Conservation (phyloP, 2,329 filamentous ascomycete species). For the Colletotrichum tabaci region DNA sequence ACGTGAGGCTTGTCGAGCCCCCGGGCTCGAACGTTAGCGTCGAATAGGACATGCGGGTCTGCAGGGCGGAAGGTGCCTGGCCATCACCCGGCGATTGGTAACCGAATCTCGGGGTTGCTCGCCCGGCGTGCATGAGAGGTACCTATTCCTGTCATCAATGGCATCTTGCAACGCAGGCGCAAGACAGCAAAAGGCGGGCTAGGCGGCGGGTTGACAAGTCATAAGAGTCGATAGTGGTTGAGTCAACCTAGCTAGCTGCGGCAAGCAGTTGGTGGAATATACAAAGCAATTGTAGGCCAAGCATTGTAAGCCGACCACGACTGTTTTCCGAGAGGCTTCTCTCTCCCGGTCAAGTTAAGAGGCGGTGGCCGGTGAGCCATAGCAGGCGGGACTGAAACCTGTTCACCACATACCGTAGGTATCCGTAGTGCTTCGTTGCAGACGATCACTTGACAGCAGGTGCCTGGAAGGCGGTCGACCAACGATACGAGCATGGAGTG, state of each 20-base stretch:
- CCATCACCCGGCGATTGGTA: constrained; percentile 32
- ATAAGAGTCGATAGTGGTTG: no score
- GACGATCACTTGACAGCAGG: background rate
- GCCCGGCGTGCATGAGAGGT: constrained; percentile 35
- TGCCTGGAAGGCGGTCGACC: background rate
- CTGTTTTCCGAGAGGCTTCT: background rate
- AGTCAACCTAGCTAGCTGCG: background rate
- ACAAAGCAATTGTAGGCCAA: background rate
- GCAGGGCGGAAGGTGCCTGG: constrained; percentile 35
- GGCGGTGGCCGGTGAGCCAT: constrained; percentile 1
- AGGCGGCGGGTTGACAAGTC: constrained; percentile 4
- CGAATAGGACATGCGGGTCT: constrained; percentile 32
- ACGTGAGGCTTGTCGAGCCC: constrained; percentile 33
- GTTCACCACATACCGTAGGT: background rate
- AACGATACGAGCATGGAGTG: background rate
- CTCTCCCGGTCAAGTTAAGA: constrained; percentile 7
- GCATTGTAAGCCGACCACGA: background rate
- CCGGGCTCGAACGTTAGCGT: constrained; percentile 28
- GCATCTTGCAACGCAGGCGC: constrained; percentile 2
- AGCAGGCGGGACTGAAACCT: background rate
- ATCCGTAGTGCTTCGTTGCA: background rate
- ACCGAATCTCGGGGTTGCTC: constrained; percentile 35
- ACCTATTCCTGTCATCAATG: constrained; percentile 12
- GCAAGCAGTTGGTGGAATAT: constrained; percentile 20
- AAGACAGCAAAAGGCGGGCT: constrained; percentile 1